These are phyloP conservation scores for Linum trigynum DNA, from an alignment of 345 rosid genomes.

Conservation along the genomic window DNA sequence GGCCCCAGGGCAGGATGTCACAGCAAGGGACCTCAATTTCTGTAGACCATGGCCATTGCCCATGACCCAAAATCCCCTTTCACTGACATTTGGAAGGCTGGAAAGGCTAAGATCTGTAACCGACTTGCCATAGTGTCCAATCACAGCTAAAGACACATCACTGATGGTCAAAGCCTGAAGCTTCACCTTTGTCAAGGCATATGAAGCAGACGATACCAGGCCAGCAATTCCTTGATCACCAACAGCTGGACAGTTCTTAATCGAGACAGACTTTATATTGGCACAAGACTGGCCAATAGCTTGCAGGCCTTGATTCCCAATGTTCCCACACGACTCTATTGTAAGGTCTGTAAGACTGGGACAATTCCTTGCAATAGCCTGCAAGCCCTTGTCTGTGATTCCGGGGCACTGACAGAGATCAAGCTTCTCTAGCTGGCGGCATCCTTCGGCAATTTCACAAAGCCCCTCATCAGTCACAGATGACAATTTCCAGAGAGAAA, in stretches of 20 bases:
- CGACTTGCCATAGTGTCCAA: constrained; percentile 80
- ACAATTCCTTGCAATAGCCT: constrained; percentile 59
- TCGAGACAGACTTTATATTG: constrained; percentile 56
- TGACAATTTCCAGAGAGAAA: constrained; percentile 68
- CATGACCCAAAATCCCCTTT: constrained; percentile 98
- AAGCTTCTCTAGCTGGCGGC: constrained; percentile 67
- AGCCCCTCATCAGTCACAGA: constrained; percentile 59
- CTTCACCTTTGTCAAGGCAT: constrained; percentile 50
- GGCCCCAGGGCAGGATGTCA: constrained; percentile 60
- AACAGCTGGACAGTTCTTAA: constrained; percentile 63
- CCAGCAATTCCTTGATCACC: constrained; percentile 84
- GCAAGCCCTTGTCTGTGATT: constrained; percentile 54
- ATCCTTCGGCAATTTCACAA: constrained; percentile 67
- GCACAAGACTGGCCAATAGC: constrained; percentile 57
- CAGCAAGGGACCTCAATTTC: constrained; percentile 52
- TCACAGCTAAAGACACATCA: constrained; percentile 73
- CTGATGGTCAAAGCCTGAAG: constrained; percentile 66
- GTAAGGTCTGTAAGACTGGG: constrained; percentile 62
- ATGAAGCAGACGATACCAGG: constrained; percentile 41
- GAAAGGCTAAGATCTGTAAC: constrained; percentile 57
- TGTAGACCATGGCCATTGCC: constrained; percentile 78
- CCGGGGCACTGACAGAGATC: constrained; percentile 55
- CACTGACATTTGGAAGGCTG: constrained; percentile 49
- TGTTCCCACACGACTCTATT: constrained; percentile 60
- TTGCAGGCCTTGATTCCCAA: constrained; percentile 68